These are phyloP conservation scores for Borovskyia barvae DNA, from an alignment of 208 protist genomes.

Conservation along the genomic window DNA sequence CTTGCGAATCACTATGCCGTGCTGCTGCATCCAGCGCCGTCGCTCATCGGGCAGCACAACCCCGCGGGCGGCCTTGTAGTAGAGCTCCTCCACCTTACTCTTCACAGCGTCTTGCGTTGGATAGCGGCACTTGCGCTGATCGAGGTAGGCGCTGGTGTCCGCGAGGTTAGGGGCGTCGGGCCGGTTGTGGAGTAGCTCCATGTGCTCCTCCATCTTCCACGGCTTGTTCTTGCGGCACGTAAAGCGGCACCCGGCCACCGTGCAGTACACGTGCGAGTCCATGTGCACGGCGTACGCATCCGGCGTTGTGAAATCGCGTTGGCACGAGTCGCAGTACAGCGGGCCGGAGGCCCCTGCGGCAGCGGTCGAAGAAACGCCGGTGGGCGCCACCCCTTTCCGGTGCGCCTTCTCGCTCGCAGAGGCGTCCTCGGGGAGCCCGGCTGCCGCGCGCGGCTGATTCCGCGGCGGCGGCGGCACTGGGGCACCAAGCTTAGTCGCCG, in stretches of 20 bases:
- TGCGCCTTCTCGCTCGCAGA: neutral
- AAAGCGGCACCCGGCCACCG: slow-evolving; percentile 76
- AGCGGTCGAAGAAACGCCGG: neutral
- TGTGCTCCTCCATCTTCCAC: slow-evolving; percentile 87
- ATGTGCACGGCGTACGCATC: slow-evolving; percentile 62
- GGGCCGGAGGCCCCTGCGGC: neutral
- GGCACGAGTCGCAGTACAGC: slow-evolving; percentile 80
- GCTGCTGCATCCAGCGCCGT: slow-evolving; percentile 77
- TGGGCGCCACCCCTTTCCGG: neutral
- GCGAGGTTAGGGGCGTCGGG: slow-evolving; percentile 79
- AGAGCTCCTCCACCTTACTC: slow-evolving; percentile 83
- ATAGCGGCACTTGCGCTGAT: slow-evolving; percentile 67
- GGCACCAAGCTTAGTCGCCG: too few relatives aligned
- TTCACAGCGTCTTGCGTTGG: slow-evolving; percentile 78
- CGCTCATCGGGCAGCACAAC: slow-evolving; percentile 73
- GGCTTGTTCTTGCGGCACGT: slow-evolving; percentile 66
- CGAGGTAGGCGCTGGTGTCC: slow-evolving; percentile 63
- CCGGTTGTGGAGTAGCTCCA: slow-evolving; percentile 81
- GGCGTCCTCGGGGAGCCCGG: too few relatives aligned
- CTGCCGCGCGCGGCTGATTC: too few relatives aligned
- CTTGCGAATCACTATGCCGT: slow-evolving; percentile 76
- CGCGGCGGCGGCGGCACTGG: too few relatives aligned
- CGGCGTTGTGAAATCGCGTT: slow-evolving; percentile 62
- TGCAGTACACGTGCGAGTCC: slow-evolving; percentile 81
- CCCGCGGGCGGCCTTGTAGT: slow-evolving; percentile 81